phyloP scores from a whole-genome alignment of 495 filamentous ascomycete genomes.

The Hypoxylon trugodes region DNA sequence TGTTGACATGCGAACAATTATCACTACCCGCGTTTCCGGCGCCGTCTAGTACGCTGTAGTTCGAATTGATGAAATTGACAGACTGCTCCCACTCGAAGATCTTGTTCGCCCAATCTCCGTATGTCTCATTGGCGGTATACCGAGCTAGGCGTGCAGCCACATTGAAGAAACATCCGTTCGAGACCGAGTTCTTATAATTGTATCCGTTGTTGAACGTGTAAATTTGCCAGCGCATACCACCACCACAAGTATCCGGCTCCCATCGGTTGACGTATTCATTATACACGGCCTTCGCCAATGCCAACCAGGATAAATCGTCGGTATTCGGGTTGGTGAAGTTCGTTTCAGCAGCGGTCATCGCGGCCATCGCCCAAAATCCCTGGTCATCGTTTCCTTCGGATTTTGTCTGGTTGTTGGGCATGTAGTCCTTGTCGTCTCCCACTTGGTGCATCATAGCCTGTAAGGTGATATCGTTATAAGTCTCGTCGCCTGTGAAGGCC shows the following conservation, averaged over 20 bases:
- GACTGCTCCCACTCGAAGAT: slow-evolving; percentile 72
- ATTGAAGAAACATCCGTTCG: slow-evolving; percentile 76
- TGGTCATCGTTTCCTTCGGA: slow-evolving; percentile 75
- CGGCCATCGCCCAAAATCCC: slow-evolving; percentile 72
- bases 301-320: slow-evolving; percentile 75
- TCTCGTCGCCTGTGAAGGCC: slow-evolving; percentile 68
- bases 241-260: slow-evolving; percentile 71
- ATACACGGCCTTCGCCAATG: slow-evolving; percentile 80
- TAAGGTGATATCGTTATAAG: slow-evolving; percentile 64
- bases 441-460: slow-evolving; percentile 68
- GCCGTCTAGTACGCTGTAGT: slow-evolving; percentile 69
- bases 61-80: slow-evolving; percentile 56
- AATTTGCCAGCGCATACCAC: slow-evolving; percentile 86
- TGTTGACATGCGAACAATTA: slow-evolving; percentile 58
- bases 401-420: slow-evolving; percentile 69
- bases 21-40: slow-evolving; percentile 48
- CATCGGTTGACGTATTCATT: slow-evolving; percentile 76
- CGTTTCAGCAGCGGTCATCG: slow-evolving; percentile 71
- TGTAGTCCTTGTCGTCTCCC: slow-evolving; percentile 66
- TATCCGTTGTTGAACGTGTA: slow-evolving; percentile 81
- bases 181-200: slow-evolving; percentile 77
- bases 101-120: slow-evolving; percentile 74
- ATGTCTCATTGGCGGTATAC: slow-evolving; percentile 75
- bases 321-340: slow-evolving; percentile 66
- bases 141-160: slow-evolving; percentile 72